phyloP scores from a whole-genome alignment of 2,329 filamentous ascomycete species.

The Pseudocercospora eumusae region DNA sequence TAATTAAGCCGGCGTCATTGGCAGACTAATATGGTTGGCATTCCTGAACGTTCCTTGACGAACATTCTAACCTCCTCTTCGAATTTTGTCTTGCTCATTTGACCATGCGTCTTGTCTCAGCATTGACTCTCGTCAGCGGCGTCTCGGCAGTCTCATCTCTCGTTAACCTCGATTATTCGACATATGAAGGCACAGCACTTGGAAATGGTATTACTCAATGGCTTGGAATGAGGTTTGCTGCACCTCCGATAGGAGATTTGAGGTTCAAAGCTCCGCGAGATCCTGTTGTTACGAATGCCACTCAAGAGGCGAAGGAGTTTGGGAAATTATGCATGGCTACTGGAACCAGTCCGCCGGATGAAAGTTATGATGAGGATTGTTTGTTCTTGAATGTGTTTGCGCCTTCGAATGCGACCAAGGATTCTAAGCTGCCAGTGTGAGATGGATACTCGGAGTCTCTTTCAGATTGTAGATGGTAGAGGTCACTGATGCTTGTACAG shows the following conservation, averaged over 20 bases:
- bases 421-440: conserved; percentile 64
- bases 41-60: background rate
- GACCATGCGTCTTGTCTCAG: background rate
- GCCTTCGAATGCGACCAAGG: conserved; percentile 54
- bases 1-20: background rate
- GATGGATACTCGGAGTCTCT: conserved; percentile 58
- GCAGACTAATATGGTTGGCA: background rate
- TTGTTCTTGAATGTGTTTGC: conserved; percentile 68
- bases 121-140: background rate
- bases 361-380: conserved; percentile 64
- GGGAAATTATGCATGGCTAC: conserved; percentile 43
- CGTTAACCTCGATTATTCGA: conserved; percentile 67
- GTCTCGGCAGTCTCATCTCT: conserved; percentile 41
- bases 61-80: background rate
- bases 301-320: conserved; percentile 56
- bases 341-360: conserved; percentile 22
- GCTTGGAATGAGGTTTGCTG: conserved; percentile 74
- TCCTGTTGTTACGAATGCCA: conserved; percentile 50
- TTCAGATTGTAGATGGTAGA: conserved; percentile 46
- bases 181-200: conserved; percentile 60
- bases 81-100: background rate
- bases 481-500: background rate
- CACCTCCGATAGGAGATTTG: conserved; percentile 64
- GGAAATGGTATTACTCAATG: conserved; percentile 66
- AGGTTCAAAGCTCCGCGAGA: conserved; percentile 69